Evolutionary conservation across 2,329 filamentous ascomycete species (phyloP).

Genomic region (Botryosphaeria dothidea): DNA sequence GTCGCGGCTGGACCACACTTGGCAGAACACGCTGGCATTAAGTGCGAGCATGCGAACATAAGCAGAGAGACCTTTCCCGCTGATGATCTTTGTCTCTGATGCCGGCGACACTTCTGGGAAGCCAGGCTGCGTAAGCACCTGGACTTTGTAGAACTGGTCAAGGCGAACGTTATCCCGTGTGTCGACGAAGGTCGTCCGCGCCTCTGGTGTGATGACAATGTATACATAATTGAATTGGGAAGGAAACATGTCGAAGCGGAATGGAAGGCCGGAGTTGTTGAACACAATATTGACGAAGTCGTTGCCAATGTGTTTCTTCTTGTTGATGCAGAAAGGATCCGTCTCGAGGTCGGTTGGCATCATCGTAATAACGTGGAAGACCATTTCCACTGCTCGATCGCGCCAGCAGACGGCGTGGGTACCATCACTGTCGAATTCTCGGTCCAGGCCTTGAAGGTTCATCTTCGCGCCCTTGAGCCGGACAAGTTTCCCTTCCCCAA

Average conservation of each 20-base stretch:
- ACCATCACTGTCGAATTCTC: conserved; percentile 75
- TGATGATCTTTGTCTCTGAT: conserved; percentile 85
- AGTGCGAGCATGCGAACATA: conserved; percentile 88
- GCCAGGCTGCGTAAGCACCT: conserved; percentile 82
- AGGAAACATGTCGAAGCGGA: conserved; percentile 87
- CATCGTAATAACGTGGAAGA: conserved; percentile 94
- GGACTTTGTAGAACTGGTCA: conserved; percentile 77
- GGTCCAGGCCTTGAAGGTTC: conserved; percentile 90
- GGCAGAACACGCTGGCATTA: conserved; percentile 89
- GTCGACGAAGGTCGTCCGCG: conserved; percentile 69
- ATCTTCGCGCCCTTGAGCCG: conserved; percentile 80
- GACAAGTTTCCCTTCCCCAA: conserved; percentile 72
- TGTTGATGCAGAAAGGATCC: conserved; percentile 72
- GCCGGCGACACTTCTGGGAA: conserved; percentile 93
- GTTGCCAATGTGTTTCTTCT: conserved; percentile 95
- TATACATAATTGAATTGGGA: conserved; percentile 97
- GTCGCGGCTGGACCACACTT: conserved; percentile 79
- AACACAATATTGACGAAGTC: conserved; percentile 98
- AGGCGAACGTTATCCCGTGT: conserved; percentile 40
- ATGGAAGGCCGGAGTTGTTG: conserved; percentile 90
- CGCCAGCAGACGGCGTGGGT: conserved; percentile 92
- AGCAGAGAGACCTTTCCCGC: conserved; percentile 74
- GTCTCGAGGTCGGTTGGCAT: conserved; percentile 86
- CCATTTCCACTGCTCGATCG: conserved; percentile 89
- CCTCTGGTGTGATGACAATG: conserved; percentile 91